These are phyloP conservation scores for Cephalotrichum gorgonifer DNA, from an alignment of 2,329 filamentous ascomycete species.

Conservation along the genomic window DNA sequence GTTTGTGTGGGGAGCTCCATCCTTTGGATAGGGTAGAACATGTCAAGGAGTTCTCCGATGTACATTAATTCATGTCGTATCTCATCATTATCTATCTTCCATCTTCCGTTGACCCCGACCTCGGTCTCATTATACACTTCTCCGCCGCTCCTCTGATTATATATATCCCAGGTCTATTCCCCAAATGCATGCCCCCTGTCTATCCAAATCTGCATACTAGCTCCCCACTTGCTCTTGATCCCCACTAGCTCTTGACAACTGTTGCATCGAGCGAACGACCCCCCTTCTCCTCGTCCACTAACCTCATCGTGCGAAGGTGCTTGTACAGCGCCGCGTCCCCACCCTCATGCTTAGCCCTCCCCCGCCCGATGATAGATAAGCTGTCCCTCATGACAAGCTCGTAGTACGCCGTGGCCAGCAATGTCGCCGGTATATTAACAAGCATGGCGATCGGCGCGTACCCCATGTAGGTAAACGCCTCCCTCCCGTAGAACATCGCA, in stretches of 20 bases:
- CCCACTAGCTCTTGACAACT: neutral
- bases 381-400: conserved; percentile 44
- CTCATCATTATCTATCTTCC: too few relatives aligned
- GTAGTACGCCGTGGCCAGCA: conserved; percentile 44
- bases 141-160: too few relatives aligned
- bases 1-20: too few relatives aligned
- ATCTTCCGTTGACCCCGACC: too few relatives aligned
- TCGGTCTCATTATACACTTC: too few relatives aligned
- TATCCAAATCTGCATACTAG: neutral
- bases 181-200: neutral
- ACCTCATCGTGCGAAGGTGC: conserved; percentile 26
- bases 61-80: too few relatives aligned
- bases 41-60: too few relatives aligned
- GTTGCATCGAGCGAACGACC: neutral
- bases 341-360: conserved; percentile 36
- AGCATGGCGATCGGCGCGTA: conserved; percentile 44
- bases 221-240: too few relatives aligned
- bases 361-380: conserved; percentile 36
- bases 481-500: conserved; percentile 35
- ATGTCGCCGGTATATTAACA: conserved; percentile 45
- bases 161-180: neutral
- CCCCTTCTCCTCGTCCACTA: conserved; percentile 13
- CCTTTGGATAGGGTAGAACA: too few relatives aligned
- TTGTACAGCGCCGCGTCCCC: conserved; percentile 38
- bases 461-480: conserved; percentile 15